Conservation (phyloP, 2,329 filamentous ascomycete species). For the Laburnicola sp. region DNA sequence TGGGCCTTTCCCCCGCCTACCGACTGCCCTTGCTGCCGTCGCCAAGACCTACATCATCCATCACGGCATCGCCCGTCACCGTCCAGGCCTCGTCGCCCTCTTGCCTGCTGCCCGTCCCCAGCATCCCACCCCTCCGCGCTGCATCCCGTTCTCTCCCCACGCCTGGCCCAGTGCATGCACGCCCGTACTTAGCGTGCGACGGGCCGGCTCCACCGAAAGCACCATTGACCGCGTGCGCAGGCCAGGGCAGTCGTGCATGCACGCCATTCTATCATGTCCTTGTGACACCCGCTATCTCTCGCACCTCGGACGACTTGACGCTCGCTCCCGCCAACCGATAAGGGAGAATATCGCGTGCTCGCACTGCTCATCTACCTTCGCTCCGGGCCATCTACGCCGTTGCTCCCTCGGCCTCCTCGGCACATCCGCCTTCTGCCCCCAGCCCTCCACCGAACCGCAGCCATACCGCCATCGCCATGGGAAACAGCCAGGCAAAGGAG, state of each 20-base stretch:
- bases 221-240: conserved; percentile 21
- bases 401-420: conserved; percentile 20
- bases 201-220: conserved; percentile 11
- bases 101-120: conserved; percentile 2
- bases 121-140: neutral
- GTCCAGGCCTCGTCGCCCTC: neutral
- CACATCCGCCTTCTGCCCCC: conserved; percentile 21
- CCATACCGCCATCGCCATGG: conserved; percentile 39
- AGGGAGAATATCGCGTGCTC: conserved; percentile 18
- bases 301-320: conserved; percentile 15
- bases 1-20: conserved; percentile 13
- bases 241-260: conserved; percentile 20
- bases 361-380: conserved; percentile 3
- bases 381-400: neutral
- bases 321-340: conserved; percentile 14
- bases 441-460: conserved; percentile 10
- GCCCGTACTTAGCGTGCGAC: conserved; percentile 16
- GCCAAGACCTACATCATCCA: conserved; percentile 34
- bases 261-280: conserved; percentile 40
- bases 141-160: conserved; percentile 6
- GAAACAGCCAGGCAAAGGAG: conserved; percentile 55
- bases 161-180: conserved; percentile 19
- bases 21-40: conserved; percentile 18
- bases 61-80: neutral
- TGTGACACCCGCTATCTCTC: conserved; percentile 43